phyloP scores from a whole-genome alignment of 108 stramenopile genomes.

The Poteriospumella lacustris region DNA sequence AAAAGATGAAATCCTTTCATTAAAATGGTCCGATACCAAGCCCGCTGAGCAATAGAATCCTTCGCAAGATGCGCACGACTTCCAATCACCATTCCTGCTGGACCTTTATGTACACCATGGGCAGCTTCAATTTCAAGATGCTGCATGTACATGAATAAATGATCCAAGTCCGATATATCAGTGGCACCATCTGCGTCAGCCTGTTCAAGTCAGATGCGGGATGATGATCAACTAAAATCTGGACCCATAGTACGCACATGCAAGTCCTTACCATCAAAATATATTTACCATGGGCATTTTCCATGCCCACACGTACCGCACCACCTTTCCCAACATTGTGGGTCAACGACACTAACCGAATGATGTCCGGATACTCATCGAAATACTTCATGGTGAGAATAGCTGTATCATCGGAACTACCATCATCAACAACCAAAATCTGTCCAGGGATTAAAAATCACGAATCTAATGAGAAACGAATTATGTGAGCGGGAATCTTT shows the following conservation, averaged over 20 bases:
- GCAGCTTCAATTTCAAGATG: constrained; percentile 11
- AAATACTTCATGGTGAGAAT: constrained; percentile 3
- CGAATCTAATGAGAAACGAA: too few relatives aligned
- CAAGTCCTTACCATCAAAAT: constrained; percentile 42
- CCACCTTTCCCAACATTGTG: constrained; percentile 53
- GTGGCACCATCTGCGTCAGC: constrained; percentile 58
- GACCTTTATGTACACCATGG: constrained; percentile 1
- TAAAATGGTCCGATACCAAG: constrained; percentile 45
- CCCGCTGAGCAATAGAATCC: constrained; percentile 43
- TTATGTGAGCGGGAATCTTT: too few relatives aligned
- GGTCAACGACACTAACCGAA: constrained; percentile 33
- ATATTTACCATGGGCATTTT: constrained; percentile 41
- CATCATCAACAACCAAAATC: constrained; percentile 55
- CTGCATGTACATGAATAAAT: constrained; percentile 29
- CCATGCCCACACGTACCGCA: constrained; percentile 49
- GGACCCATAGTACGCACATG: neutral
- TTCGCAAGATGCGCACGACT: constrained; percentile 51
- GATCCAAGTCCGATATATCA: constrained; percentile 43
- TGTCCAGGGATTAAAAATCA: constrained; percentile 23
- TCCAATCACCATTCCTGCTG: constrained; percentile 5
- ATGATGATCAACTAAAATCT: neutral
- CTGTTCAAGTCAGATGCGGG: neutral
- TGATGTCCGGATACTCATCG: constrained; percentile 12
- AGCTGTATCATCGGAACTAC: constrained; percentile 39
- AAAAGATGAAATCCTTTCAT: constrained; percentile 54